These are phyloP conservation scores for Chenopodium suecicum DNA, from an alignment of 148 eudicot species.

Conservation along the genomic window DNA sequence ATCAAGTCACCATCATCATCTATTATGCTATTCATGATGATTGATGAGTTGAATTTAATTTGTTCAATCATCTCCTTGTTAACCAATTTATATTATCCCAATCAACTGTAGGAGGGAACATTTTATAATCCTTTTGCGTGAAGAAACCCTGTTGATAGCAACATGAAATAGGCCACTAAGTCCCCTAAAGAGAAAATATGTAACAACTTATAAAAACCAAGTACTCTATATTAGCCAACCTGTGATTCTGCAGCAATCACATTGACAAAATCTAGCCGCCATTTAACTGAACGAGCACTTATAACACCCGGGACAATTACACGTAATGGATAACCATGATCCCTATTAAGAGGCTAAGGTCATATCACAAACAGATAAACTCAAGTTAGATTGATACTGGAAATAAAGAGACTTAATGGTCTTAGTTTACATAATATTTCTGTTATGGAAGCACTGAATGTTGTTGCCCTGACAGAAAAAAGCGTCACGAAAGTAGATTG, in stretches of 20 bases:
- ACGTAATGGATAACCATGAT: conserved; percentile 95
- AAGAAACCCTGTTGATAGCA: conserved; percentile 72
- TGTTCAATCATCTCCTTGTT: conserved; percentile 41
- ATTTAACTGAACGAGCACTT: conserved; percentile 98
- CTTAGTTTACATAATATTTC: no score
- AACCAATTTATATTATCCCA: conserved; percentile 95
- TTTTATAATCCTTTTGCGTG: conserved; percentile 94
- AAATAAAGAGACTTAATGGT: neutral
- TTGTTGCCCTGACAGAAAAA: no score
- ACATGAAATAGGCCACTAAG: conserved; percentile 12
- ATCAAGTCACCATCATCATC: no score
- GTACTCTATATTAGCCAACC: conserved; percentile 37
- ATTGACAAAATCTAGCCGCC: conserved; percentile 74
- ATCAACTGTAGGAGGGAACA: conserved; percentile 93
- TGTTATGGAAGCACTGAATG: no score
- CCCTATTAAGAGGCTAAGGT: conserved; percentile 77
- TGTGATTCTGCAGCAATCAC: conserved; percentile 83
- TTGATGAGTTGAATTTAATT: no score
- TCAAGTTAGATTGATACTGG: conserved; percentile 8
- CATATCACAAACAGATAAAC: conserved; percentile 22
- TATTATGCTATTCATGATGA: no score
- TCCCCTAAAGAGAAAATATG: neutral
- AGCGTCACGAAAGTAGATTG: no score
- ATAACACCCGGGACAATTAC: conserved; percentile 93
- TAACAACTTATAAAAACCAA: conserved; percentile 1